Percentiles rank a stretch among this genome's conserved stretches.
Evolutionary conservation across 2,329 filamentous ascomycete genomes (phyloP).

Genomic region (Cercospora beticola): DNA sequence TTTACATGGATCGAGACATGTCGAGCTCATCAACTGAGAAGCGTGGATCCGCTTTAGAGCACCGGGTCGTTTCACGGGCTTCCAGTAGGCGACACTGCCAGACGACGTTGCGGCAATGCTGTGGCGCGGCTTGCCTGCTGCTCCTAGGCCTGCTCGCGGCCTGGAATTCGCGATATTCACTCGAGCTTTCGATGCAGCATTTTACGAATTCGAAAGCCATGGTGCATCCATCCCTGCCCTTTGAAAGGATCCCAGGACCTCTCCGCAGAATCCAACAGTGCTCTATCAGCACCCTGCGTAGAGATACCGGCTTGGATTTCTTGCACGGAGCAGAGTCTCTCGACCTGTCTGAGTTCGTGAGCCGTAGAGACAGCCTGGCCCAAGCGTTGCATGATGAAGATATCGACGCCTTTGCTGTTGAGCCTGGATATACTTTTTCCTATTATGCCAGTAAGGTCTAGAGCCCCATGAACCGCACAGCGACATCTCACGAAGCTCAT

Average conservation of each 20-base stretch:
- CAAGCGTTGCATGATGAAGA: slow-evolving; percentile 52
- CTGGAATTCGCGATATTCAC: background rate
- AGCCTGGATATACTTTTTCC: slow-evolving; percentile 65
- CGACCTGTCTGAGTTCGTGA: slow-evolving; percentile 54
- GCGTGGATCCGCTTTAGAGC: background rate
- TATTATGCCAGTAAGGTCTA: slow-evolving; percentile 51
- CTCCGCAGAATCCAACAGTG: slow-evolving; percentile 46
- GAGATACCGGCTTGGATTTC: slow-evolving; percentile 48
- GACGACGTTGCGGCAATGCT: background rate
- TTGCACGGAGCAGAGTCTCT: slow-evolving; percentile 50
- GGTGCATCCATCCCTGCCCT: slow-evolving; percentile 7
- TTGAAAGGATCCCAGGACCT: slow-evolving; percentile 16
- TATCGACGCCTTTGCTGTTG: slow-evolving; percentile 60
- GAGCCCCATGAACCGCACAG: background rate
- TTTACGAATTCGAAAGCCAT: background rate
- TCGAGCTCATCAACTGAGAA: background rate
- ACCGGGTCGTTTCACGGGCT: background rate
- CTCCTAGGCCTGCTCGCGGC: background rate
- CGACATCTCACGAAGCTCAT: background rate
- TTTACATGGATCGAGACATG: background rate
- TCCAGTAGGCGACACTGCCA: background rate
- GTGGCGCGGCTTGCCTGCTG: background rate
- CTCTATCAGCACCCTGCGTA: slow-evolving; percentile 53
- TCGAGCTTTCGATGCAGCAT: background rate
- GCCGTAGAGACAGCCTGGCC: slow-evolving; percentile 58